Percentiles rank a stretch among this genome's conserved stretches.
phyloP scores from a whole-genome alignment of 208 protist species.

The Endotrypanum monterogeii region DNA sequence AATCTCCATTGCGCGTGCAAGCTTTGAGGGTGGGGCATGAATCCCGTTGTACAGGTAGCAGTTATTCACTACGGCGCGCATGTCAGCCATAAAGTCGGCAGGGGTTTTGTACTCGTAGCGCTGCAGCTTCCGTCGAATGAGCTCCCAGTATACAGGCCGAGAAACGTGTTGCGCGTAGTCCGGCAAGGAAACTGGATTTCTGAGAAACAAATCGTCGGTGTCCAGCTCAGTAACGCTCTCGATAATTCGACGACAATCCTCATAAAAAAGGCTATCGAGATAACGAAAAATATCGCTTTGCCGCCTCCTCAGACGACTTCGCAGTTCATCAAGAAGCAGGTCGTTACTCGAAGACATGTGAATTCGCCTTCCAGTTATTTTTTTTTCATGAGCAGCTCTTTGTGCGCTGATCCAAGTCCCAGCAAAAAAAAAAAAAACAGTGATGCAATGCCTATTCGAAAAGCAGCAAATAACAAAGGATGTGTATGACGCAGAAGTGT shows the following conservation, averaged over 20 bases:
- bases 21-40: slow-evolving; percentile 36
- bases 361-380: neutral
- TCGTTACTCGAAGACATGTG: slow-evolving; percentile 13
- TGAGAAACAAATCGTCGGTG: slow-evolving; percentile 41
- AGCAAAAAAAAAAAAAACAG: neutral
- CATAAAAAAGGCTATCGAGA: slow-evolving; percentile 72
- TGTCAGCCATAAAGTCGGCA: slow-evolving; percentile 75
- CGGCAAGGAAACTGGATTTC: slow-evolving; percentile 54
- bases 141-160: slow-evolving; percentile 67
- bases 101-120: slow-evolving; percentile 58
- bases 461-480: too few relatives aligned
- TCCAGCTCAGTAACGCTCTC: slow-evolving; percentile 42
- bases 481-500: neutral
- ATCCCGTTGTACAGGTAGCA: slow-evolving; percentile 81
- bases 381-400: neutral
- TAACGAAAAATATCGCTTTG: slow-evolving; percentile 48
- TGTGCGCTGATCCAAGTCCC: neutral
- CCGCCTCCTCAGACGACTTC: slow-evolving; percentile 52
- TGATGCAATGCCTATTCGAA: neutral
- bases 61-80: slow-evolving; percentile 83
- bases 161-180: slow-evolving; percentile 52
- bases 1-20: slow-evolving; percentile 64
- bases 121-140: slow-evolving; percentile 62
- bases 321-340: slow-evolving; percentile 26
- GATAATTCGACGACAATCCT: slow-evolving; percentile 47